Evolutionary conservation across 2,329 filamentous ascomycete genomes (phyloP), one percentile per base, ranked within the genome.

Genomic region (Purpureocillium lavendulum): DNA sequence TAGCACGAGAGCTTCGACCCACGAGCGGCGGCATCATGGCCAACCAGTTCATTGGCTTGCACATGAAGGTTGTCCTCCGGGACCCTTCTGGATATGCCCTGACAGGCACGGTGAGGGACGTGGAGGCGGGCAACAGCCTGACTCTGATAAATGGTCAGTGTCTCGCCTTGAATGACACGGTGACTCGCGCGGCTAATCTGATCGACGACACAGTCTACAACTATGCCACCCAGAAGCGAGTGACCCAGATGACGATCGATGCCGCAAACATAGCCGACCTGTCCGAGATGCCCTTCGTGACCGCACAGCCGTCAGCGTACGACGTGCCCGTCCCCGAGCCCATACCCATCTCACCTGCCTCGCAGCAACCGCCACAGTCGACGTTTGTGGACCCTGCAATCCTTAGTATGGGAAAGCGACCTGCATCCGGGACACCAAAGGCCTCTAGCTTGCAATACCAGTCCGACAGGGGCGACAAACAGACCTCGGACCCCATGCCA

Each of bases 311-410:
- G 26, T 49, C 51, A n/a, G 53, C 52, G 4, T 52, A 57, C 31
- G 40, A 47, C 15, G 47, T 54, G 41, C 49, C 56, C 16, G 38
- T 48, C 21, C 40, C 46, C 40, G 50, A 49, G 46, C 40, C 52
- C 41, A 39, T 49, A 32, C 41, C 55, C 16, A 50, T 55, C 12
- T 47, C 58, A 13, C 39, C 47, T 5, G 41, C 57, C 16, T 41
- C 53, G n/a, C 45, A 53, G 38, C 58, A 53, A 30, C 49, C 53
- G 33, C 43, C 50, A 38, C 58, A 64, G 46, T 49, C 64, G 24
- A 52, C 68, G 1, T 87, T 92, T 52, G 72, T 82, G n/a, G 87
- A 94, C 51, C 87, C 87, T 10, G 87, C 87, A 4, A 94, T 94
- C 40, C 57, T 94, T 34, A 88, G 85, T 55, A 75, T 86, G 36